These are phyloP conservation scores for Anethum foeniculum DNA, from an alignment of 140 eudicot species.

Conservation along the genomic window DNA sequence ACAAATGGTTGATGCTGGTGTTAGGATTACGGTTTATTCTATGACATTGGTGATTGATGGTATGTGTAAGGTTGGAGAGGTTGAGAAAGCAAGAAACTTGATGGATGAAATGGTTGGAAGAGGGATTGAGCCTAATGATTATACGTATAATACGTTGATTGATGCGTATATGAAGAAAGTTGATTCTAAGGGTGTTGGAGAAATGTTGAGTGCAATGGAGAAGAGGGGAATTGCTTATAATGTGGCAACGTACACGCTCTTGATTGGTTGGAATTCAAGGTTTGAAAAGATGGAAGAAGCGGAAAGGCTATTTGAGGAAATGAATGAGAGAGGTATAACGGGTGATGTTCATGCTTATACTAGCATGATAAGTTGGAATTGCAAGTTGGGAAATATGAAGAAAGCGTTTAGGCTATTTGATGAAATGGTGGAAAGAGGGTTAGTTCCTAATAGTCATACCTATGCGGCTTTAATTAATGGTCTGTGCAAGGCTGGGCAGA, in stretches of 20 bases:
- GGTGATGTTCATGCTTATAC: slow-evolving; percentile 52
- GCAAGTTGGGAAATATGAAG: slow-evolving; percentile 46
- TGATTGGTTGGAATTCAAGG: slow-evolving; percentile 32
- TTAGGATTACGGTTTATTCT: slow-evolving; percentile 53
- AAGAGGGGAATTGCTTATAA: slow-evolving; percentile 33
- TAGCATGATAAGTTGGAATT: slow-evolving; percentile 40
- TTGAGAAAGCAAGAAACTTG: slow-evolving; percentile 45
- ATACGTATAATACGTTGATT: slow-evolving; percentile 52
- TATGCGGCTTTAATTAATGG: slow-evolving; percentile 63
- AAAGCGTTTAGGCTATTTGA: slow-evolving; percentile 60
- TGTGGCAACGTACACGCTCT: slow-evolving; percentile 55
- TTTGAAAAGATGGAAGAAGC: slow-evolving; percentile 42
- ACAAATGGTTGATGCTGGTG: slow-evolving; percentile 56
- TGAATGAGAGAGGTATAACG: slow-evolving; percentile 40
- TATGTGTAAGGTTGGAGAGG: slow-evolving; percentile 53
- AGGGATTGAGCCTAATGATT: slow-evolving; percentile 54
- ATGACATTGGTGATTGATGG: slow-evolving; percentile 55
- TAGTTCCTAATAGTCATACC: slow-evolving; percentile 49
- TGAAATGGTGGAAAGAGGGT: slow-evolving; percentile 50
- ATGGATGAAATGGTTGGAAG: slow-evolving; percentile 29
- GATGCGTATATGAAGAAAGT: slow-evolving; percentile 46
- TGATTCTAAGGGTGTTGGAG: slow-evolving; percentile 35
- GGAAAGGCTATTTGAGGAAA: slow-evolving; percentile 48
- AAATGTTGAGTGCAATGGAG: slow-evolving; percentile 45
- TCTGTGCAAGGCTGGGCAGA: slow-evolving; percentile 60